Evolutionary conservation across 2,329 filamentous ascomycete species (phyloP).

Genomic region (Fusarium robinianum): DNA sequence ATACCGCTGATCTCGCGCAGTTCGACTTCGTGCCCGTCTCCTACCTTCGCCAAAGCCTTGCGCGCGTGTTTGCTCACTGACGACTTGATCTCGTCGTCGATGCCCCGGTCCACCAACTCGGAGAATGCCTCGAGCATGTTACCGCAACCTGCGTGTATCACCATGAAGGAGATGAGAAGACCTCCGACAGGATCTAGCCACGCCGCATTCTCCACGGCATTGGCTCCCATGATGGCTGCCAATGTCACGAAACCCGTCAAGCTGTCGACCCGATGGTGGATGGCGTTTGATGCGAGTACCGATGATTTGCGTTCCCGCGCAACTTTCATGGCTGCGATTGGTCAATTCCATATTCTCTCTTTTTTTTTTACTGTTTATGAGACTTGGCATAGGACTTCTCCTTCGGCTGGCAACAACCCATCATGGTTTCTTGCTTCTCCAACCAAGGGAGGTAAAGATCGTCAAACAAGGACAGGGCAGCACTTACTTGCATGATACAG

Average conservation of each 20-base stretch:
- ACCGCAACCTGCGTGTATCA: constrained; percentile 84
- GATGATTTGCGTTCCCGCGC: constrained; percentile 93
- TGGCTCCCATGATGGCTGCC: constrained; percentile 84
- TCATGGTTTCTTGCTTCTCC: too few relatives aligned
- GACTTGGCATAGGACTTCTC: too few relatives aligned
- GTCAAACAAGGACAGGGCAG: not conserved
- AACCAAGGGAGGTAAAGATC: too few relatives aligned
- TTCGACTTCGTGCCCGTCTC: constrained; percentile 63
- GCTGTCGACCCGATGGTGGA: constrained; percentile 96
- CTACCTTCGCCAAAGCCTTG: constrained; percentile 60
- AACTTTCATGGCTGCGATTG: constrained; percentile 81
- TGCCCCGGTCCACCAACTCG: constrained; percentile 87
- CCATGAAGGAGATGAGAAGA: constrained; percentile 88
- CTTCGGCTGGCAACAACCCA: too few relatives aligned
- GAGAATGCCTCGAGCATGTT: constrained; percentile 83
- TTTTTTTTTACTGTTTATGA: too few relatives aligned
- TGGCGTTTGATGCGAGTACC: constrained; percentile 91
- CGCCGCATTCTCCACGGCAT: constrained; percentile 79
- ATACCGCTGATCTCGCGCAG: constrained; percentile 82
- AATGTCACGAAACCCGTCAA: constrained; percentile 93
- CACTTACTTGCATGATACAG: constrained; percentile 93
- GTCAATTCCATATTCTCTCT: constrained; percentile 24
- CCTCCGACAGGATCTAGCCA: constrained; percentile 97
- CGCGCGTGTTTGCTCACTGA: constrained; percentile 70
- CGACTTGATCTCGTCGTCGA: constrained; percentile 81